These are phyloP conservation scores for Podila epigama DNA, from an alignment of 192 early-diverging fungal species.

Conservation along the genomic window DNA sequence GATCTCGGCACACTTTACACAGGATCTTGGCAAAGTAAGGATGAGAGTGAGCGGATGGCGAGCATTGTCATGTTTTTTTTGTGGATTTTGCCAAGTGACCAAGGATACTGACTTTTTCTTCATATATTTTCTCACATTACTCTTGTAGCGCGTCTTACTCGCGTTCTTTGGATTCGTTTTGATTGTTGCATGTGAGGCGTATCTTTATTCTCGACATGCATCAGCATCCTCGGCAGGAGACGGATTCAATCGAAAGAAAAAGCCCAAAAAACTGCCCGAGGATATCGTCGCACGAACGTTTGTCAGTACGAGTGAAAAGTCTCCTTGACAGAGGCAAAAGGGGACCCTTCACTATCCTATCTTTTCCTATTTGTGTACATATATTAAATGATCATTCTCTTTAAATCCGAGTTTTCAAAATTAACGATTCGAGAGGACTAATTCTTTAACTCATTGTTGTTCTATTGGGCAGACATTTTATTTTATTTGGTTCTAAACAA, in stretches of 20 bases:
- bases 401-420: too few species aligned
- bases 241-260: background rate
- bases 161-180: constrained; percentile 29
- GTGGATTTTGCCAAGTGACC: background rate
- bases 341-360: too few species aligned
- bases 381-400: too few species aligned
- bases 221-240: background rate
- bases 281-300: constrained; percentile 15
- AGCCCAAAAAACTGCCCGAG: constrained; percentile 1
- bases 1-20: constrained; percentile 40
- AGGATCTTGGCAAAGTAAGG: constrained; percentile 23
- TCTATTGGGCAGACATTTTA: too few species aligned
- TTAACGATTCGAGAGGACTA: too few species aligned
- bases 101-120: background rate
- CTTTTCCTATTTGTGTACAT: too few species aligned
- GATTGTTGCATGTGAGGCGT: constrained; percentile 41
- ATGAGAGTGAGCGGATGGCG: background rate
- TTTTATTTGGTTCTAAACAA: constrained; percentile 19
- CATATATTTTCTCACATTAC: background rate
- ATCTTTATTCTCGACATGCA: constrained; percentile 31
- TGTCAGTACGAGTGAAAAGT: constrained; percentile 3
- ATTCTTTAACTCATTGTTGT: too few species aligned
- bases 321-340: too few species aligned
- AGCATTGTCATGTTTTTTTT: background rate
- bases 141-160: constrained; percentile 18